Evolutionary conservation across 495 filamentous ascomycete genomes (phyloP).

Genomic region (Xylaria cubensis): DNA sequence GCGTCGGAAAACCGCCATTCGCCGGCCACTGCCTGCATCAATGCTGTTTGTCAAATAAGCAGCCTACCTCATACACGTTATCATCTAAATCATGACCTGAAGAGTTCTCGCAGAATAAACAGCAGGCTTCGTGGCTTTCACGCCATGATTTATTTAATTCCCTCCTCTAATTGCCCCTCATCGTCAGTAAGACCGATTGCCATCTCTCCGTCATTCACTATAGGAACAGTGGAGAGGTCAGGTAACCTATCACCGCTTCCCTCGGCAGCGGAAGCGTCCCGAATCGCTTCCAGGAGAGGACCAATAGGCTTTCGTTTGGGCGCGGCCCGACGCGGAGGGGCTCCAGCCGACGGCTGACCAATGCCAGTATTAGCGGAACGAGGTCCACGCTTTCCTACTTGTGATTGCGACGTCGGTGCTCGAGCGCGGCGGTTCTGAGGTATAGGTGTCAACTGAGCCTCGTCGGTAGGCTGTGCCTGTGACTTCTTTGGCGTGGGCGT

Average conservation of each 20-base stretch:
- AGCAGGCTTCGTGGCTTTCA: neutral
- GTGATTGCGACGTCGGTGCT: neutral
- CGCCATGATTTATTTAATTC: neutral
- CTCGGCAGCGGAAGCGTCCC: neutral
- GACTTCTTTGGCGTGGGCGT: neutral
- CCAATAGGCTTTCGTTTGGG: conserved; percentile 1
- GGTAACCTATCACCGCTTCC: neutral
- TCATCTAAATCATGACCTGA: neutral
- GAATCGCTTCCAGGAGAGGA: conserved; percentile 8
- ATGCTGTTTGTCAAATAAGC: neutral
- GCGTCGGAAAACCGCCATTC: neutral
- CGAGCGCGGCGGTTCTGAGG: neutral
- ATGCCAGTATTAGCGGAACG: neutral
- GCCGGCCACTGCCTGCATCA: neutral
- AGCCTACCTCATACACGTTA: neutral
- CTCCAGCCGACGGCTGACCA: neutral
- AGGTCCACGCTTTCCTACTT: neutral
- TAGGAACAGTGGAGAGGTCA: neutral
- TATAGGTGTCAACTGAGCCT: neutral
- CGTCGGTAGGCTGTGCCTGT: neutral
- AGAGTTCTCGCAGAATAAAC: neutral
- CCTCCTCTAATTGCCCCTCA: neutral
- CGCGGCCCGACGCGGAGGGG: neutral
- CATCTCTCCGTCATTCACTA: neutral
- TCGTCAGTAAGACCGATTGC: no score